Evolutionary conservation across 2,329 filamentous ascomycete genomes (phyloP).

Genomic region (Phialemoniopsis sp.): DNA sequence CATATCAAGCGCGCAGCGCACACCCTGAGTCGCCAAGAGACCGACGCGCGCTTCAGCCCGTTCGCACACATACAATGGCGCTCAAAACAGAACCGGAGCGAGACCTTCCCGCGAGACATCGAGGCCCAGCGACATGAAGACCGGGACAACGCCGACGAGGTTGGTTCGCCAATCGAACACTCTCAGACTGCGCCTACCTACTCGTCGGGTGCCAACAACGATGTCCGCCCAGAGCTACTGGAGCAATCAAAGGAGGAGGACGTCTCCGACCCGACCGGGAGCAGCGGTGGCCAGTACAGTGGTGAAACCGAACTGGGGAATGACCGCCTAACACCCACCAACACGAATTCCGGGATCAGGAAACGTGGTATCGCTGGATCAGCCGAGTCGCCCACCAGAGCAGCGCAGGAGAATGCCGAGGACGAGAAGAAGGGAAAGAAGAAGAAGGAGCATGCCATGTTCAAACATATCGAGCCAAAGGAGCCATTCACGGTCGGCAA

Average conservation of each 20-base stretch:
- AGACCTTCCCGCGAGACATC: constrained; percentile 27
- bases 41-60: constrained; percentile 35
- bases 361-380: too few relatives aligned
- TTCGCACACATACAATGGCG: constrained; percentile 37
- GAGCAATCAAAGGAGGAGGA: constrained; percentile 15
- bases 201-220: constrained; percentile 19
- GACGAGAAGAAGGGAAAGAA: constrained; percentile 31
- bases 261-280: constrained; percentile 16
- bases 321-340: too few relatives aligned
- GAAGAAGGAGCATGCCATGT: constrained; percentile 31
- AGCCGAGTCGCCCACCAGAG: constrained; percentile 12
- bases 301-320: constrained; percentile 11
- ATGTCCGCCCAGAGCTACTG: constrained; percentile 12
- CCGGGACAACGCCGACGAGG: constrained; percentile 10
- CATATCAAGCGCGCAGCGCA: constrained; percentile 40
- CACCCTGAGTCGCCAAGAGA: constrained; percentile 31
- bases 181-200: constrained; percentile 19
- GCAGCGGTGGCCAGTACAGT: constrained; percentile 9
- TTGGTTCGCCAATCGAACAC: constrained; percentile 28
- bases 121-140: constrained; percentile 21
- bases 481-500: constrained; percentile 55
- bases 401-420: constrained; percentile 17
- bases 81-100: constrained; percentile 17
- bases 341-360: too few relatives aligned
- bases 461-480: constrained; percentile 44